Percentiles rank a stretch among this genome's conserved stretches.
Evolutionary conservation across 2,329 filamentous ascomycete species (phyloP).

Genomic region (Penicillium expansum): DNA sequence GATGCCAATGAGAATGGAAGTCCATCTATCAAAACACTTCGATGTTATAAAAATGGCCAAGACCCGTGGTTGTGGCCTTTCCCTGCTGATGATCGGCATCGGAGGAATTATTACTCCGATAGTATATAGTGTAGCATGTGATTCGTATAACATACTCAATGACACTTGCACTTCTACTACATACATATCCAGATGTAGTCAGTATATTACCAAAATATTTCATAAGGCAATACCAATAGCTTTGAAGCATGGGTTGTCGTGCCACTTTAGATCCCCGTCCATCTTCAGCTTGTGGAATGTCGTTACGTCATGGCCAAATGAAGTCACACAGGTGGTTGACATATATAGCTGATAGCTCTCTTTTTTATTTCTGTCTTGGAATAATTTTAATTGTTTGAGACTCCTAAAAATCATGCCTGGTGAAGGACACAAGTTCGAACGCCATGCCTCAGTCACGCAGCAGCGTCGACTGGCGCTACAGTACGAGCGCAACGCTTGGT

Average conservation of each 20-base stretch:
- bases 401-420: conserved; percentile 3
- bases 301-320: conserved; percentile 15
- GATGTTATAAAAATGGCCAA: background rate
- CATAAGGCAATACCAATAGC: too few species aligned
- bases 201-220: rapidly evolving
- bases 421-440: conserved; percentile 11
- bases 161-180: background rate
- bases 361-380: background rate
- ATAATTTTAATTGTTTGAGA: background rate
- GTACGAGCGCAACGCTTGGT: conserved; percentile 36
- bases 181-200: background rate
- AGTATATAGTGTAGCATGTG: background rate
- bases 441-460: conserved; percentile 33
- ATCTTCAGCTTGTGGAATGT: background rate
- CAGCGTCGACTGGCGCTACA: conserved; percentile 34
- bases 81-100: background rate
- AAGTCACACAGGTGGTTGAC: background rate
- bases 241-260: background rate
- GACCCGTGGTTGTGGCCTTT: conserved; percentile 9
- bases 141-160: background rate
- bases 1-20: background rate
- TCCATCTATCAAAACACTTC: background rate
- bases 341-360: background rate
- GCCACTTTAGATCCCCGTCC: background rate
- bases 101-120: background rate